Conservation (phyloP, 306 rosid genomes). For the Lathyrus tuberosus region DNA sequence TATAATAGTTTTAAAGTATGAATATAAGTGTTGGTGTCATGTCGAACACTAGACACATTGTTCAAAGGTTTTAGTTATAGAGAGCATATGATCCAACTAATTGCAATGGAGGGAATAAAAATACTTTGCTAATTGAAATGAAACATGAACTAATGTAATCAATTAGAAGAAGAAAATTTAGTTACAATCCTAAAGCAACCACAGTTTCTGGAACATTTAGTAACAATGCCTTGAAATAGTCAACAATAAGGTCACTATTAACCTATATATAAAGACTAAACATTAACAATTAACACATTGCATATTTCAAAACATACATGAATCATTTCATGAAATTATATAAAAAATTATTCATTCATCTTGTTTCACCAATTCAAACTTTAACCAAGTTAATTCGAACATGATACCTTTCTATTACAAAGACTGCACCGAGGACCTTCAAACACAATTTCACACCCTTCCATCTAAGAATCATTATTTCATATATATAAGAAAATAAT, state of each 20-base stretch:
- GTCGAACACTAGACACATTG: too few relatives aligned
- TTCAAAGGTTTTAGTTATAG: too few relatives aligned
- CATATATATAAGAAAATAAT: not conserved
- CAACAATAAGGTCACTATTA: slow-evolving; percentile 84
- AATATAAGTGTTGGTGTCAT: too few relatives aligned
- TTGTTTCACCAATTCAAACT: too few relatives aligned
- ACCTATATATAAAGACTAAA: slow-evolving; percentile 58
- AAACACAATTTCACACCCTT: slow-evolving; percentile 92
- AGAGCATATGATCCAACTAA: too few relatives aligned
- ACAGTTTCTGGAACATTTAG: slow-evolving; percentile 89
- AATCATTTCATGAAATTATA: too few relatives aligned
- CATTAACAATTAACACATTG: slow-evolving; percentile 11
- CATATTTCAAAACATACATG: not conserved
- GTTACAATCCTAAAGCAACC: slow-evolving; percentile 85
- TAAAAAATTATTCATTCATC: too few relatives aligned
- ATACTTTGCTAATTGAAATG: too few relatives aligned
- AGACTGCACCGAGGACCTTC: slow-evolving; percentile 98
- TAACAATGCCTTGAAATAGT: slow-evolving; percentile 85
- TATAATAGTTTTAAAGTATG: too few relatives aligned
- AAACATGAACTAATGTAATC: too few relatives aligned
- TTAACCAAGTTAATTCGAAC: too few relatives aligned
- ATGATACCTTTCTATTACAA: slow-evolving; percentile 61
- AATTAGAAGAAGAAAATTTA: slow-evolving; percentile 23
- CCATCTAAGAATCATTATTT: slow-evolving; percentile 46
- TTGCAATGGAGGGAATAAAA: too few relatives aligned